A percentile compares a stretch with the other conserved stretches of the same genome.
Evolutionary conservation across 2,329 filamentous ascomycete species (phyloP).

Genomic region (Elsinoe arachidis): DNA sequence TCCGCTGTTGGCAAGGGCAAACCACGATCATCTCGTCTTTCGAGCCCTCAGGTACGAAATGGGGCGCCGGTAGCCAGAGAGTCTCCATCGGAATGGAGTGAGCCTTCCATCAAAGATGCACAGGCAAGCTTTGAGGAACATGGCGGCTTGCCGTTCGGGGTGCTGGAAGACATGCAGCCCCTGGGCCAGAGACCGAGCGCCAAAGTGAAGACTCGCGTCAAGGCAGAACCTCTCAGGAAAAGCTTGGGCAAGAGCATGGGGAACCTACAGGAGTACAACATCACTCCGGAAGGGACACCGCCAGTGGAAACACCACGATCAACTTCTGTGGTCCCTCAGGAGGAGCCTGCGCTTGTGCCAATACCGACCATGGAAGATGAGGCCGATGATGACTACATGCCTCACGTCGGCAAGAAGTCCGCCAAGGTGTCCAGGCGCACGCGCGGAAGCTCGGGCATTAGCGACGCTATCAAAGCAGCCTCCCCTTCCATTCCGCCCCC

Average conservation of each 20-base stretch:
- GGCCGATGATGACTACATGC: constrained; percentile 40
- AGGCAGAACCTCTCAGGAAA: constrained; percentile 33
- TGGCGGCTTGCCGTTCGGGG: constrained; percentile 63
- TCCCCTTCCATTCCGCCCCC: background rate
- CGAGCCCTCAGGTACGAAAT: constrained; percentile 5
- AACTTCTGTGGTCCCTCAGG: constrained; percentile 25
- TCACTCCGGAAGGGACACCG: constrained; percentile 39
- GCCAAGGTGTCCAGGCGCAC: constrained; percentile 21
- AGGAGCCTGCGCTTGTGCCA: constrained; percentile 25
- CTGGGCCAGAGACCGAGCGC: constrained; percentile 62
- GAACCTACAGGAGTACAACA: constrained; percentile 33
- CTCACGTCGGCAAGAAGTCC: constrained; percentile 27
- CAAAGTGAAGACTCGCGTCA: constrained; percentile 50
- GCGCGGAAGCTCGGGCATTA: constrained; percentile 6
- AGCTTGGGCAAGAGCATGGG: constrained; percentile 35
- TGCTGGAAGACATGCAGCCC: constrained; percentile 75
- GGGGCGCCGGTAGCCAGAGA: background rate
- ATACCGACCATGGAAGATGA: constrained; percentile 34
- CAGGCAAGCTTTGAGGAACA: constrained; percentile 68
- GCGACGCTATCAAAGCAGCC: background rate
- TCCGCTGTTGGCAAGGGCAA: constrained; percentile 13
- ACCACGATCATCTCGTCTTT: constrained; percentile 12
- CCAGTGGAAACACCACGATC: constrained; percentile 32
- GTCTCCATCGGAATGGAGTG: constrained; percentile 33
- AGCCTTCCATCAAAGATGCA: constrained; percentile 46